These are phyloP conservation scores for Hepatocystis sp. DNA, from an alignment of 169 alveolate species.

Conservation along the genomic window DNA sequence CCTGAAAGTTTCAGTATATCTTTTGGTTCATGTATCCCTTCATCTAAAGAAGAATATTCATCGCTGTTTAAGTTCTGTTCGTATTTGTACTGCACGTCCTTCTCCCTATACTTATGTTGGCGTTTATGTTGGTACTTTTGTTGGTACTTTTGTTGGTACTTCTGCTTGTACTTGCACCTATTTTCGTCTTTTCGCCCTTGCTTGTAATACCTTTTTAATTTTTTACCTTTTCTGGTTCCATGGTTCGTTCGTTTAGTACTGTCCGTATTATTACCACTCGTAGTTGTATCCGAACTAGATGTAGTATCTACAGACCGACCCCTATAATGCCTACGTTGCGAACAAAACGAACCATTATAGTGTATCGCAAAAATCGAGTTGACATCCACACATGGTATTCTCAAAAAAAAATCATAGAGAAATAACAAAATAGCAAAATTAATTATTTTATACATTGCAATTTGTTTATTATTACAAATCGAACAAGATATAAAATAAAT, in stretches of 20 bases:
- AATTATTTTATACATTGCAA: constrained; percentile 64
- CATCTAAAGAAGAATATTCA: constrained; percentile 59
- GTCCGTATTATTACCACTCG: neutral
- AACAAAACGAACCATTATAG: constrained; percentile 36
- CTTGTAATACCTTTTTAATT: neutral
- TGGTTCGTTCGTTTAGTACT: neutral
- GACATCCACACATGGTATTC: constrained; percentile 50
- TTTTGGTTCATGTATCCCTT: constrained; percentile 9
- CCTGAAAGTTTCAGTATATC: constrained; percentile 48
- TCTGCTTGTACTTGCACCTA: neutral
- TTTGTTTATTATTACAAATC: constrained; percentile 59
- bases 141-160: too few relatives aligned
- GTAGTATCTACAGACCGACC: neutral
- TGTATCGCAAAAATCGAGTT: constrained; percentile 45
- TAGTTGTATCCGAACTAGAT: neutral
- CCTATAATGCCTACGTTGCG: neutral
- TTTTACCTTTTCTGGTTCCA: neutral
- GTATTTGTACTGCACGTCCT: neutral
- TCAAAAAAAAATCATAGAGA: constrained; percentile 57
- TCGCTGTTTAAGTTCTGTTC: constrained; percentile 1
- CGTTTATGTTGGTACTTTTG: too few relatives aligned
- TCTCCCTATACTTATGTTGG: neutral
- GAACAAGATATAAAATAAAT: constrained; percentile 74
- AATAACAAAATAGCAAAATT: constrained; percentile 46
- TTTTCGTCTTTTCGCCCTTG: neutral